phyloP scores from a whole-genome alignment of 495 filamentous ascomycete genomes.

The Aspergillus asperescens region DNA sequence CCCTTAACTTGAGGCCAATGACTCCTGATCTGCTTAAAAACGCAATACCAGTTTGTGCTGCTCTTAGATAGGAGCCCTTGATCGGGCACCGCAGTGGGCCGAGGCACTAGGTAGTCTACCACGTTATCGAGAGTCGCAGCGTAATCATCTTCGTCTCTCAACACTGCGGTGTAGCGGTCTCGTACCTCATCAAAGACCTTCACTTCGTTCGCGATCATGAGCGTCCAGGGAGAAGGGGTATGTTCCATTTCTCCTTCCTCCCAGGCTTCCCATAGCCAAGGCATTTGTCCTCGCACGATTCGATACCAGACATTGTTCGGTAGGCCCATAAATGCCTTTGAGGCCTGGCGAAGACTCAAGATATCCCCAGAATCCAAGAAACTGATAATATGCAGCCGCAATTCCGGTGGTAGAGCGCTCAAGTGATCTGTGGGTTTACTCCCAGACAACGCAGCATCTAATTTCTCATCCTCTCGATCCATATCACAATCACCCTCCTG shows the following conservation, averaged over 20 bases:
- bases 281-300: constrained; percentile 28
- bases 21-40: neutral
- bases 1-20: neutral
- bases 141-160: neutral
- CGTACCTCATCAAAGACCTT: neutral
- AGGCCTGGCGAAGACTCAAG: constrained; percentile 16
- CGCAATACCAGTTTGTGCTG: neutral
- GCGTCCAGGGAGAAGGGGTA: neutral
- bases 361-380: constrained; percentile 21
- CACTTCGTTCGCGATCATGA: neutral
- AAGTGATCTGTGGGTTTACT: constrained; percentile 25
- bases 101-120: neutral
- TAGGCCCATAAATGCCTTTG: constrained; percentile 20
- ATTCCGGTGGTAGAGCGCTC: constrained; percentile 19
- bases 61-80: neutral
- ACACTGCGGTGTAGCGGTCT: neutral
- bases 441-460: too few relatives aligned
- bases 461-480: too few relatives aligned
- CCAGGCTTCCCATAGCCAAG: constrained; percentile 31
- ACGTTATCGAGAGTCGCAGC: too few relatives aligned
- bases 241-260: neutral
- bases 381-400: constrained; percentile 15
- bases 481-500: too few relatives aligned
- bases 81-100: neutral
- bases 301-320: constrained; percentile 23